phyloP scores from a whole-genome alignment of 371 early-diverging fungal species.

The Apophysomyces sp. region DNA sequence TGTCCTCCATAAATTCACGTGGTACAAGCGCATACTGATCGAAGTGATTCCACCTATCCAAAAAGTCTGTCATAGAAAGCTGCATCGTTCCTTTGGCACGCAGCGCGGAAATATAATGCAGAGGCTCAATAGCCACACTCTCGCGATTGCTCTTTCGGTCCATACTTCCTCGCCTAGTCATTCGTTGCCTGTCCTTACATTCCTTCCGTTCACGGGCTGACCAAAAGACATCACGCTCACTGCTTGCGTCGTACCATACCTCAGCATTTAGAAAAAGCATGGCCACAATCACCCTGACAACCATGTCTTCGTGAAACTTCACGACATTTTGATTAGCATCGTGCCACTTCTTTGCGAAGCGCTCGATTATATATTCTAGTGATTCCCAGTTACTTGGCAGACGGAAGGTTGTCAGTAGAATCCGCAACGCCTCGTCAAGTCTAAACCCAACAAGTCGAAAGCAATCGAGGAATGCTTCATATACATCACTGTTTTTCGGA shows the following conservation, averaged over 20 bases:
- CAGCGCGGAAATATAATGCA: slow-evolving; percentile 43
- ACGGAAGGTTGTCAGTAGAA: slow-evolving; percentile 70
- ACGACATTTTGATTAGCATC: slow-evolving; percentile 59
- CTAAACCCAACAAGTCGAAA: slow-evolving; percentile 71
- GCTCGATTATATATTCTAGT: slow-evolving; percentile 78
- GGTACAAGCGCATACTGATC: slow-evolving; percentile 47
- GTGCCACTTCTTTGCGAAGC: slow-evolving; percentile 80
- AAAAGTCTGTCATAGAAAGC: slow-evolving; percentile 36
- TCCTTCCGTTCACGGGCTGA: slow-evolving; percentile 44
- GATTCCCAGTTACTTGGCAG: slow-evolving; percentile 74
- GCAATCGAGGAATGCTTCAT: slow-evolving; percentile 74
- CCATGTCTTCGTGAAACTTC: slow-evolving; percentile 60
- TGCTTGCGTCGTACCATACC: slow-evolving; percentile 70
- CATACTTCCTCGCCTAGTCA: slow-evolving; percentile 29
- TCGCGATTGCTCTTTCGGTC: slow-evolving; percentile 26
- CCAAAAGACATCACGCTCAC: slow-evolving; percentile 50
- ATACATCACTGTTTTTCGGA: slow-evolving; percentile 56
- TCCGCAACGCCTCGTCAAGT: slow-evolving; percentile 82
- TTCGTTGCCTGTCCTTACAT: slow-evolving; percentile 30
- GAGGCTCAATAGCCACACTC: slow-evolving; percentile 37
- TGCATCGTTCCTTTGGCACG: slow-evolving; percentile 23
- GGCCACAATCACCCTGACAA: slow-evolving; percentile 77
- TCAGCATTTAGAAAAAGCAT: slow-evolving; percentile 89
- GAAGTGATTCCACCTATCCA: slow-evolving; percentile 47
- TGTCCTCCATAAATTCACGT: slow-evolving; percentile 47